Percentiles rank a stretch among this genome's conserved stretches.
Conservation (phyloP, 129 eudicot species). For the Saposhnikovia divaricata region DNA sequence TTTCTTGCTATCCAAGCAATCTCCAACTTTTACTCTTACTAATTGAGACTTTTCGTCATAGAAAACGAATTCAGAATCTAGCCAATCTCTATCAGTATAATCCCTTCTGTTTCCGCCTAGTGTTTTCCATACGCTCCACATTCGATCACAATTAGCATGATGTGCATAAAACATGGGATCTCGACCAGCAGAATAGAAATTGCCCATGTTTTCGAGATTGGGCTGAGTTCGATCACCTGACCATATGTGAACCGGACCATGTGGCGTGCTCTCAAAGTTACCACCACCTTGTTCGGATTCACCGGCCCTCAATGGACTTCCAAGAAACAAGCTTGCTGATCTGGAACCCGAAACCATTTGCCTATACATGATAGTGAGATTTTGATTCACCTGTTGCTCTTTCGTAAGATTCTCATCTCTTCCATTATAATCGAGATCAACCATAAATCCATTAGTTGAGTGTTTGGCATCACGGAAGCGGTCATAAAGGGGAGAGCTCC, state of each 20-base stretch:
- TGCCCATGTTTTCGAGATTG: conserved; percentile 46
- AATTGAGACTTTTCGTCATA: conserved; percentile 47
- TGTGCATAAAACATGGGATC: conserved; percentile 54
- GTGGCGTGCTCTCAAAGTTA: conserved; percentile 36
- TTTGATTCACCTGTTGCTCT: conserved; percentile 14
- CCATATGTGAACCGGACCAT: conserved; percentile 43
- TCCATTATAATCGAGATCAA: conserved; percentile 36
- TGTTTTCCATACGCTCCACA: conserved; percentile 56
- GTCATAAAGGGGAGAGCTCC: conserved; percentile 27
- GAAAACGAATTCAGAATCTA: conserved; percentile 38
- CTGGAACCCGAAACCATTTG: conserved; percentile 43
- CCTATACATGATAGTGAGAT: conserved; percentile 42
- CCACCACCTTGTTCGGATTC: conserved; percentile 29
- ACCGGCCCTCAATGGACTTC: conserved; percentile 35
- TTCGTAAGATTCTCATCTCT: background rate
- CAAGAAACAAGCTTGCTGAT: conserved; percentile 24
- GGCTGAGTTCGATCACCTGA: conserved; percentile 29
- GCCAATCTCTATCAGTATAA: conserved; percentile 35
- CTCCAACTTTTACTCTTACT: conserved; percentile 36
- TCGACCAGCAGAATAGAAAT: conserved; percentile 50
- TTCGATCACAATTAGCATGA: conserved; percentile 45
- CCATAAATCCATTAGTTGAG: conserved; percentile 20
- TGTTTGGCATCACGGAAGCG: conserved; percentile 33
- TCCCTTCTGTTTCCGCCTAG: conserved; percentile 22
- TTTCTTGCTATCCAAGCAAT: conserved; percentile 30